These are phyloP conservation scores for Vanderwaltozyma verrucispora DNA, from an alignment of 805 yeast genomes.

Conservation along the genomic window DNA sequence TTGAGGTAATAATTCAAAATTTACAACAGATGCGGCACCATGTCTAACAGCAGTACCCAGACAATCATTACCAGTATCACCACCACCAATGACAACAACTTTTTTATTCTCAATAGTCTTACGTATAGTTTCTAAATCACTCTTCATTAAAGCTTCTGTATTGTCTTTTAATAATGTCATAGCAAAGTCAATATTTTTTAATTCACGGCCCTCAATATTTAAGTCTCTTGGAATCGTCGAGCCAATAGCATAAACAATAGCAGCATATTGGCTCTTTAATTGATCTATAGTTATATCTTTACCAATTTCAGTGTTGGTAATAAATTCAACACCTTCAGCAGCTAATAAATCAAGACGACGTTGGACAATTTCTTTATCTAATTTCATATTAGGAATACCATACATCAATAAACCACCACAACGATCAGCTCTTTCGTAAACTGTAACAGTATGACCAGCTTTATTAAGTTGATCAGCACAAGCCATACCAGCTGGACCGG, in stretches of 20 bases:
- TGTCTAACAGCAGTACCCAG: conserved; percentile 95
- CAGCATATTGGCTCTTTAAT: conserved; percentile 56
- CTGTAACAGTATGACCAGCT: conserved; percentile 89
- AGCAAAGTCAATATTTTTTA: conserved; percentile 85
- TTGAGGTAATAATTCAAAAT: conserved; percentile 88
- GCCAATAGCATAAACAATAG: conserved; percentile 87
- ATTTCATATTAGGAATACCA: conserved; percentile 98
- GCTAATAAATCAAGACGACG: conserved; percentile 85
- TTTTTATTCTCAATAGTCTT: conserved; percentile 69
- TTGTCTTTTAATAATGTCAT: conserved; percentile 84
- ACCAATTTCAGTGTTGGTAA: conserved; percentile 72
- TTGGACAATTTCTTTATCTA: conserved; percentile 86
- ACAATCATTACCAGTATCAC: conserved; percentile 99
- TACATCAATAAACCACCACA: conserved; percentile 97
- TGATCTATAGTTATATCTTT: conserved; percentile 68
- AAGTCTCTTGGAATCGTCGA: conserved; percentile 95
- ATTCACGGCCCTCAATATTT: conserved; percentile 86
- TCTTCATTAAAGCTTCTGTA: conserved; percentile 81
- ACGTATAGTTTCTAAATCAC: conserved; percentile 67
- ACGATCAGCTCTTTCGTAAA: conserved; percentile 89
- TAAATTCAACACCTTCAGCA: conserved; percentile 80
- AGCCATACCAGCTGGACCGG: conserved; percentile 96
- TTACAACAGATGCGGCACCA: conserved; percentile 88
- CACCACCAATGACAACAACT: conserved; percentile 97
- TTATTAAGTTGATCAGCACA: conserved; percentile 94